These are phyloP conservation scores for Monascus purpureus DNA, from an alignment of 495 filamentous ascomycete species.

Conservation along the genomic window DNA sequence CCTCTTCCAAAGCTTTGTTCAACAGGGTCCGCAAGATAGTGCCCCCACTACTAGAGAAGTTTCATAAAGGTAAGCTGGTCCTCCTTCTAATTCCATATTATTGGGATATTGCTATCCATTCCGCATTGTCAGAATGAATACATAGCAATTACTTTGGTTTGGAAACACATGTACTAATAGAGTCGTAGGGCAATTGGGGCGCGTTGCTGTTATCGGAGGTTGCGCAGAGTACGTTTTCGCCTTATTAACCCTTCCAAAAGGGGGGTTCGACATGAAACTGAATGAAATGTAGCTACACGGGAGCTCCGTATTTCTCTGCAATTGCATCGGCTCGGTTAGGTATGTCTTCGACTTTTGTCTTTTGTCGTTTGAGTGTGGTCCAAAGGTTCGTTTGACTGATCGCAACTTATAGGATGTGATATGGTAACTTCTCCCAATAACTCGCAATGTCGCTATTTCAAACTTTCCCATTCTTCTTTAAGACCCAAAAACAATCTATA, in stretches of 20 bases:
- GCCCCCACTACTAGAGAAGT: conserved; percentile 86
- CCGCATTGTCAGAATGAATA: too few relatives aligned
- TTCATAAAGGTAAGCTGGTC: conserved; percentile 77
- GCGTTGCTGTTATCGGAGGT: conserved; percentile 88
- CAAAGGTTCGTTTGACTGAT: too few relatives aligned
- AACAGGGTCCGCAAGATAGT: conserved; percentile 77
- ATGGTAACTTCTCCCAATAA: conserved; percentile 39
- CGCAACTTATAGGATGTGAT: conserved; percentile 61
- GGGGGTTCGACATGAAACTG: too few relatives aligned
- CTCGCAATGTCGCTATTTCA: too few relatives aligned
- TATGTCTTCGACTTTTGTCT: too few relatives aligned
- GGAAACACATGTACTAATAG: too few relatives aligned
- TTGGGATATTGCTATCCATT: too few relatives aligned
- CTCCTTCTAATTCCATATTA: neutral
- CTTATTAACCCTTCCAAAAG: neutral
- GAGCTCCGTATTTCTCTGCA: conserved; percentile 94
- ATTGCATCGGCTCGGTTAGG: conserved; percentile 83
- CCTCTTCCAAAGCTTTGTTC: conserved; percentile 58
- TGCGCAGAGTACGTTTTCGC: conserved; percentile 56
- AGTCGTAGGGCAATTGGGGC: conserved; percentile 76
- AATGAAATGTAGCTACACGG: conserved; percentile 65
- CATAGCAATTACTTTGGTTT: too few relatives aligned
- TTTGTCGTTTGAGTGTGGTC: neutral
- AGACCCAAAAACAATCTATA: neutral
- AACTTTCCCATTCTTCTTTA: neutral